These are phyloP conservation scores for Daldinia concentrica DNA, from an alignment of 495 filamentous ascomycete species.

Conservation along the genomic window DNA sequence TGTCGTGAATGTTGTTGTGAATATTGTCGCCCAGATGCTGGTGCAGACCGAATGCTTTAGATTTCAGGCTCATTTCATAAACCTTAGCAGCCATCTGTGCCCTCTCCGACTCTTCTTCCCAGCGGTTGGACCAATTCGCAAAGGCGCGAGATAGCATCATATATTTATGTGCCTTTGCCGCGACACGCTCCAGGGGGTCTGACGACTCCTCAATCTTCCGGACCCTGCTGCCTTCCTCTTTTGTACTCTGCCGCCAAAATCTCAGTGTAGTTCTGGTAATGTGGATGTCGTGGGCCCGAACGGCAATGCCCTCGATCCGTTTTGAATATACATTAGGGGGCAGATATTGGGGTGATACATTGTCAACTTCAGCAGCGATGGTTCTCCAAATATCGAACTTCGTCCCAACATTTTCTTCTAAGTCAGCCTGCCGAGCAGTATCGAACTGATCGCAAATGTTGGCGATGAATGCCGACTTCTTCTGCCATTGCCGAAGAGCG, in stretches of 20 bases:
- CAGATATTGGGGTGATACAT: constrained; percentile 24
- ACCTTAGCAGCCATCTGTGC: constrained; percentile 44
- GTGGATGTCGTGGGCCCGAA: constrained; percentile 40
- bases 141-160: constrained; percentile 77
- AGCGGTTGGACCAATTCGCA: constrained; percentile 73
- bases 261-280: constrained; percentile 25
- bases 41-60: constrained; percentile 38
- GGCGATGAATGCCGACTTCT: constrained; percentile 31
- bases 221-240: constrained; percentile 25
- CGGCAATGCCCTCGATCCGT: constrained; percentile 42
- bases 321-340: constrained; percentile 45
- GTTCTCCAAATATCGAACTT: constrained; percentile 42
- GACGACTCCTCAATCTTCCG: constrained; percentile 68
- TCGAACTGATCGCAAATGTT: constrained; percentile 43
- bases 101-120: constrained; percentile 64
- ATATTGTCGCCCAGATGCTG: background rate
- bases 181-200: constrained; percentile 67
- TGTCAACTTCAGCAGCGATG: constrained; percentile 29
- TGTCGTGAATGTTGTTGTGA: background rate
- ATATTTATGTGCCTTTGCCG: constrained; percentile 68
- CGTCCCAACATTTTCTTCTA: constrained; percentile 29
- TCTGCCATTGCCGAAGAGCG: constrained; percentile 44
- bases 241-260: constrained; percentile 39
- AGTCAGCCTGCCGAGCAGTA: constrained; percentile 39
- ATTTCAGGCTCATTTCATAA: constrained; percentile 45